phyloP scores from a whole-genome alignment of 768 basidiomycete species.

The Trametes sanguinea region DNA sequence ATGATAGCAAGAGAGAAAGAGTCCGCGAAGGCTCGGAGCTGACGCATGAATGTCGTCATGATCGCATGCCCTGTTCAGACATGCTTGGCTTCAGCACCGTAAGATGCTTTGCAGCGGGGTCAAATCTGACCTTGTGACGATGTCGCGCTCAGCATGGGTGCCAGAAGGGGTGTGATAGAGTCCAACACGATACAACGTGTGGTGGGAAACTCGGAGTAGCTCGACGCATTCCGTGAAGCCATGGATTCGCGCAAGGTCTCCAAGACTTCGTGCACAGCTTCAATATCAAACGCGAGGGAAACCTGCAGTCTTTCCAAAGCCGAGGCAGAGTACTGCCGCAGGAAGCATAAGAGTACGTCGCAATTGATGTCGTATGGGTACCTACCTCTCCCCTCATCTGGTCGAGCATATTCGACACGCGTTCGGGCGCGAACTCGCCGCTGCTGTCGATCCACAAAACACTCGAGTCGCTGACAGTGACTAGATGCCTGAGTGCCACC shows the following conservation, averaged over 20 bases:
- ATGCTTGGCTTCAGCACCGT: background rate
- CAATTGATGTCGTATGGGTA: conserved; percentile 19
- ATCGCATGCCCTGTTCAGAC: conserved; percentile 56
- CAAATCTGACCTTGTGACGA: conserved; percentile 55
- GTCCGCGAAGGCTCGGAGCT: conserved; percentile 54
- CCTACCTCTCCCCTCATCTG: conserved; percentile 3
- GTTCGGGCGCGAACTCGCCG: conserved; percentile 62
- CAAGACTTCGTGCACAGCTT: conserved; percentile 52
- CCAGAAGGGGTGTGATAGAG: conserved; percentile 61
- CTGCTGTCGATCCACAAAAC: conserved; percentile 74
- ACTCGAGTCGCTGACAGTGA: conserved; percentile 35
- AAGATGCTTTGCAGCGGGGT: background rate
- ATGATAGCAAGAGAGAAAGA: conserved; percentile 49
- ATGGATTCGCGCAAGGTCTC: conserved; percentile 42
- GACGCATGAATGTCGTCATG: conserved; percentile 72
- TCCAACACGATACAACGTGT: conserved; percentile 64
- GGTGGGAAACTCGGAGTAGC: conserved; percentile 5
- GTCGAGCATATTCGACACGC: conserved; percentile 33
- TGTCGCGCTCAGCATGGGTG: conserved; percentile 60
- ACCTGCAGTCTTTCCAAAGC: conserved; percentile 61
- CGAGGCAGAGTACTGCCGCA: conserved; percentile 30
- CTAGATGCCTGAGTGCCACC: conserved; percentile 55
- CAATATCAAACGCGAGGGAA: conserved; percentile 58
- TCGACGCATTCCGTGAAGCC: conserved; percentile 18
- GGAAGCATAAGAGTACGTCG: no score